A percentile compares a stretch with the other conserved stretches of the same genome.
Conservation (phyloP, 176 grass and related monocot species). For the Eragrostis nindensis region DNA sequence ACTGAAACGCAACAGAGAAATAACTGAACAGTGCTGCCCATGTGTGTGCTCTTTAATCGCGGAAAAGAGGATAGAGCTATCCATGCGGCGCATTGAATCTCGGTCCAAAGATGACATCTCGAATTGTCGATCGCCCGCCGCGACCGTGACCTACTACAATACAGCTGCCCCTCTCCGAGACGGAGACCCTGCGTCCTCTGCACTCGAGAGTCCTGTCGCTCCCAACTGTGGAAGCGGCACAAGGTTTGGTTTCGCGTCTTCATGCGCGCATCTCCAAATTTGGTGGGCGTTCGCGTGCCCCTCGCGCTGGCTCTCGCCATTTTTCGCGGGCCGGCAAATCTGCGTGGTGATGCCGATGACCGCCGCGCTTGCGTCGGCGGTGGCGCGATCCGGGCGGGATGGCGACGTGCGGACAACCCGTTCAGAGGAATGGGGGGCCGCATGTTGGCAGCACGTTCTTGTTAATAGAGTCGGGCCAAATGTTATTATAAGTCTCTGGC, state of each 20-base stretch:
- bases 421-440: neutral
- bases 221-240: neutral
- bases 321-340: neutral
- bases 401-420: neutral
- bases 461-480: neutral
- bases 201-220: neutral
- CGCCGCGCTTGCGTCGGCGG: neutral
- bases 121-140: neutral
- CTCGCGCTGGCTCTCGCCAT: neutral
- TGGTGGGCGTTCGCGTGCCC: neutral
- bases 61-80: conserved; percentile 11
- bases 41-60: conserved; percentile 17
- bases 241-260: too few relatives aligned
- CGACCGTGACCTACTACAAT: neutral
- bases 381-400: neutral
- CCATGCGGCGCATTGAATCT: conserved; percentile 27
- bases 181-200: neutral
- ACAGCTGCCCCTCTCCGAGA: neutral
- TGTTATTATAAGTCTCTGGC: neutral
- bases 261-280: too few relatives aligned
- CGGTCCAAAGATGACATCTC: neutral
- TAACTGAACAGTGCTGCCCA: neutral
- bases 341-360: neutral
- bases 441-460: neutral
- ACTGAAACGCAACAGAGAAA: neutral